Conservation (phyloP, 2,329 filamentous ascomycete species). For the Pseudogymnoascus sp. region DNA sequence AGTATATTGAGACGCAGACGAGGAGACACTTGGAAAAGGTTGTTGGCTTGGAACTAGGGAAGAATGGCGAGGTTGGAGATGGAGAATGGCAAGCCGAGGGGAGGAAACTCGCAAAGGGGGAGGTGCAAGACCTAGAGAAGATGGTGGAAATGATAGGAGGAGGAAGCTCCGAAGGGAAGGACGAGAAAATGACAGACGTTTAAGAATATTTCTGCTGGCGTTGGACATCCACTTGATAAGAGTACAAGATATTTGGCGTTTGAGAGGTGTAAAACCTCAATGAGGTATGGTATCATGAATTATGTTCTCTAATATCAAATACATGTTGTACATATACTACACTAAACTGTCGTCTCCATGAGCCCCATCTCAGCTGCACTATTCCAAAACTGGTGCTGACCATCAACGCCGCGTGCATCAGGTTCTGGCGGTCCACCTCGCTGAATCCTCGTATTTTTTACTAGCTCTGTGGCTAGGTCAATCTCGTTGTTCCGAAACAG, state of each 20-base stretch:
- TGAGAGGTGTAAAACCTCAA: background rate
- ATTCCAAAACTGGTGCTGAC: constrained; percentile 27
- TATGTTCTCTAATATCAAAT: constrained; percentile 8
- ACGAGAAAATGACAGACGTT: constrained; percentile 8
- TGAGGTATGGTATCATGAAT: background rate
- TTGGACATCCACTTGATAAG: background rate
- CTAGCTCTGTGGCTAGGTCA: constrained; percentile 25
- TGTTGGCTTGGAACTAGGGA: constrained; percentile 57
- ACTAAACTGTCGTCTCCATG: constrained; percentile 11
- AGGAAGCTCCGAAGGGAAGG: constrained; percentile 11
- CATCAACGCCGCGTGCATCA: constrained; percentile 20
- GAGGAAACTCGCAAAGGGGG: constrained; percentile 40
- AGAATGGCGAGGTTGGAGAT: constrained; percentile 53
- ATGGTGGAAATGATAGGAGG: constrained; percentile 40
- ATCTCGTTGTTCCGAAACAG: constrained; percentile 26
- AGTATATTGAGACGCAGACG: constrained; percentile 78
- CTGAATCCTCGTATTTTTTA: constrained; percentile 23
- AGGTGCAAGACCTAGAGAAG: constrained; percentile 51
- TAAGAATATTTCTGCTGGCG: background rate
- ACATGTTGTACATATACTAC: constrained; percentile 3
- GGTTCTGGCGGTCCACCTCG: constrained; percentile 18
- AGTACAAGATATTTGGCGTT: background rate
- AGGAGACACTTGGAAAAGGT: constrained; percentile 66
- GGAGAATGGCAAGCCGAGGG: constrained; percentile 56
- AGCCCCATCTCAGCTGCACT: constrained; percentile 21